phyloP scores from a whole-genome alignment of 306 rosid genomes.

The Acacia acuminata region DNA sequence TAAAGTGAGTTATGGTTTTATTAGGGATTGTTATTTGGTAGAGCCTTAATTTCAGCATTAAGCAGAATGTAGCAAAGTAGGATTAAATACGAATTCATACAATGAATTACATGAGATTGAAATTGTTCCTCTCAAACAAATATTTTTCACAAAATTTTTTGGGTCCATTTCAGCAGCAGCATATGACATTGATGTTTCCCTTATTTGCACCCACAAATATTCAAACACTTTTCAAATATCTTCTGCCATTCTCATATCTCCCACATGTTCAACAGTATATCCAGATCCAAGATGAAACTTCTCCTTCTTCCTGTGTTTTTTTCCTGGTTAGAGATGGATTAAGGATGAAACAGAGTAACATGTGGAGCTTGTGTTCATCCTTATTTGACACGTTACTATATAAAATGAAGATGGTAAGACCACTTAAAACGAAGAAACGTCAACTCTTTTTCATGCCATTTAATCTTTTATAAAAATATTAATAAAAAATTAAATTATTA shows the following conservation, averaged over 20 bases:
- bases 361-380: neutral
- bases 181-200: conserved; percentile 31
- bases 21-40: neutral
- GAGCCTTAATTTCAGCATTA: neutral
- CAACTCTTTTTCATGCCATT: no score
- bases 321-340: neutral
- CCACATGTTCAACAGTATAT: neutral
- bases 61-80: neutral
- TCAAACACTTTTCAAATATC: conserved; percentile 11
- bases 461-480: no score
- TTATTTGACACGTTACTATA: neutral
- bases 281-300: neutral
- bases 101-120: neutral
- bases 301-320: no score
- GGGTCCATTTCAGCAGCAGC: conserved; percentile 15
- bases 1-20: neutral
- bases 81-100: neutral
- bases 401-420: no score
- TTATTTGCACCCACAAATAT: conserved; percentile 23
- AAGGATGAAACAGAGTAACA: neutral
- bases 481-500: no score
- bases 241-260: neutral
- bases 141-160: neutral
- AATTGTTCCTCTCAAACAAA: neutral
- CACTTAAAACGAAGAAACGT: no score